Evolutionary conservation across 768 basidiomycete genomes (phyloP).

Genomic region (Termitomyces sp.): DNA sequence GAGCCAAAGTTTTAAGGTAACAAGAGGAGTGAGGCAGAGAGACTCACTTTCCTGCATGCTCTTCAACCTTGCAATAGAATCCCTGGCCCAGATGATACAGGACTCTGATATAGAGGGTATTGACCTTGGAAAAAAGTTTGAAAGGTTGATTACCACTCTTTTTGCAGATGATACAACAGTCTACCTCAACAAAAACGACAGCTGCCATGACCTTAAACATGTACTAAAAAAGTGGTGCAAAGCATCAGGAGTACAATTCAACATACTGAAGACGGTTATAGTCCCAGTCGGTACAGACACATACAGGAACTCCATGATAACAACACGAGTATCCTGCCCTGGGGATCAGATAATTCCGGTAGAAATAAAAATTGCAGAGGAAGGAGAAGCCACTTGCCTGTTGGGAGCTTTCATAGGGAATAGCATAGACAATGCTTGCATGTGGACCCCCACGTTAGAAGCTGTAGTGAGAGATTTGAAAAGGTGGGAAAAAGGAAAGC

Average conservation of each 20-base stretch:
- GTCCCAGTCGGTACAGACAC: constrained; percentile 24
- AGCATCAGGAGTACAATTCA: constrained; percentile 35
- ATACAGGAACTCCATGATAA: constrained; percentile 13
- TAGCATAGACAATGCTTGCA: too few species aligned
- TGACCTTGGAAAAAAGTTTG: too few species aligned
- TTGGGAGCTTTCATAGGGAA: constrained; percentile 30
- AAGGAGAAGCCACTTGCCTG: constrained; percentile 20
- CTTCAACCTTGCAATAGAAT: constrained; percentile 16
- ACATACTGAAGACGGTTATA: constrained; percentile 31
- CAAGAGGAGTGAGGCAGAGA: constrained; percentile 20
- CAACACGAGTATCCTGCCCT: too few species aligned
- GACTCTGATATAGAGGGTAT: too few species aligned
- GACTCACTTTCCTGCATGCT: constrained; percentile 35
- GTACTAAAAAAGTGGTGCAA: constrained; percentile 34
- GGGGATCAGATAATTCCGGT: background rate
- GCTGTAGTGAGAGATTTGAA: constrained; percentile 6
- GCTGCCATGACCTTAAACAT: constrained; percentile 11
- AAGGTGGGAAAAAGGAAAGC: constrained; percentile 15
- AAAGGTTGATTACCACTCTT: constrained; percentile 30
- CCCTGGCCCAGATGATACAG: constrained; percentile 22
- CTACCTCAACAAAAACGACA: constrained; percentile 24
- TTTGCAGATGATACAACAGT: constrained; percentile 31
- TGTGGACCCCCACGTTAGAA: constrained; percentile 18
- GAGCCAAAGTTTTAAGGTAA: background rate
- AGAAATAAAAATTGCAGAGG: constrained; percentile 19